Conservation (phyloP, 192 early-diverging fungal genomes). For the Rhizophagus prolifer region DNA sequence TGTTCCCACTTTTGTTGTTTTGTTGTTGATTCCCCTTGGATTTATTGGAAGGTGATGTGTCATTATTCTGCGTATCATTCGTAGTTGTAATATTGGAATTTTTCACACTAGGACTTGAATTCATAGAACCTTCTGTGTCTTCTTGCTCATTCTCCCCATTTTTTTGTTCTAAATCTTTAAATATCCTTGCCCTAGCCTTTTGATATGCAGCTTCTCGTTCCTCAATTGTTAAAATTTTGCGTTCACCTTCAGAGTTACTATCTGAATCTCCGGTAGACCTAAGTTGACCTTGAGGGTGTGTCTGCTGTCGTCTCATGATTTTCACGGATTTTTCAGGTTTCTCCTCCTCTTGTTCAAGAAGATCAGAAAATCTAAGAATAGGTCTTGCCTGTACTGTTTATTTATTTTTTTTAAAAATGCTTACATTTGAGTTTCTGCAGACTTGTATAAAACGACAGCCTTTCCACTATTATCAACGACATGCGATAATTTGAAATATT, state of each 20-base stretch:
- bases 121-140: slow-evolving; percentile 1
- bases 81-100: slow-evolving; percentile 1
- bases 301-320: slow-evolving; percentile 44
- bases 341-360: slow-evolving; percentile 48
- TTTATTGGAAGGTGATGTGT: neutral
- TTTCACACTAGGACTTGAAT: slow-evolving; percentile 7
- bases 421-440: slow-evolving; percentile 56
- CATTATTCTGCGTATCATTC: slow-evolving; percentile 13
- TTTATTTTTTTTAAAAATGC: slow-evolving; percentile 18
- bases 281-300: slow-evolving; percentile 27
- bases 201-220: slow-evolving; percentile 70
- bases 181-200: slow-evolving; percentile 69
- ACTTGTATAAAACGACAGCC: slow-evolving; percentile 59
- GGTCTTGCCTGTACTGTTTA: slow-evolving; percentile 30
- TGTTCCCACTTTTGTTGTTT: neutral
- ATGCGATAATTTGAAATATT: slow-evolving; percentile 66
- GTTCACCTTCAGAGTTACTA: slow-evolving; percentile 38
- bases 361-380: slow-evolving; percentile 47
- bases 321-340: slow-evolving; percentile 43
- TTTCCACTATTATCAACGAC: slow-evolving; percentile 53
- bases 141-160: slow-evolving; percentile 22
- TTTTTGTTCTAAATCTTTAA: slow-evolving; percentile 49
- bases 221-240: slow-evolving; percentile 57
- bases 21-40: slow-evolving; percentile 4
- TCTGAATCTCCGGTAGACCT: slow-evolving; percentile 33